Conservation (phyloP, 169 alveolate genomes). For the Theileria orientalis region DNA sequence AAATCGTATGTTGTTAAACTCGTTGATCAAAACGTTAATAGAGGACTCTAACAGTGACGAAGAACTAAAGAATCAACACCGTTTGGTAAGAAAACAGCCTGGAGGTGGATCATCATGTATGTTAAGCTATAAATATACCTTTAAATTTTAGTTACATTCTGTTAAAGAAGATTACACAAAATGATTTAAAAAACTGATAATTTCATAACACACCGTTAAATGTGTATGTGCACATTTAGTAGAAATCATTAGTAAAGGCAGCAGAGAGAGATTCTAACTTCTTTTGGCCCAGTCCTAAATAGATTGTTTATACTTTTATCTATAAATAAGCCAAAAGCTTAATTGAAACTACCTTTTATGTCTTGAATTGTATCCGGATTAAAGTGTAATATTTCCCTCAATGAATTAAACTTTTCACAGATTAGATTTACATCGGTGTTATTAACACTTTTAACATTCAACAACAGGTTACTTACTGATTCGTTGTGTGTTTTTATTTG, state of each 20-base stretch:
- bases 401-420: constrained; percentile 7
- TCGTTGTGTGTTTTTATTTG: constrained; percentile 19
- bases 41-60: too few relatives aligned
- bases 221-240: constrained; percentile 2
- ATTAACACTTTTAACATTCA: constrained; percentile 20
- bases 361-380: constrained; percentile 1
- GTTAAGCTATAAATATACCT: background rate
- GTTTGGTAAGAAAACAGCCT: constrained; percentile 66
- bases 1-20: too few relatives aligned
- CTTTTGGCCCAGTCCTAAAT: constrained; percentile 52
- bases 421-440: constrained; percentile 35
- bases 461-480: constrained; percentile 18
- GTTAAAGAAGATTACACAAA: background rate
- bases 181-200: background rate
- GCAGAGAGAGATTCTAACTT: constrained; percentile 35
- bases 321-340: background rate
- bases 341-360: constrained; percentile 32
- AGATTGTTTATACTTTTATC: background rate
- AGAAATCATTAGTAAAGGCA: constrained; percentile 49
- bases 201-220: background rate
- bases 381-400: constrained; percentile 32
- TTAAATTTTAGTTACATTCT: constrained; percentile 18
- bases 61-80: too few relatives aligned
- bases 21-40: too few relatives aligned
- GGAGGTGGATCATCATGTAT: constrained; percentile 78